phyloP scores from a whole-genome alignment of 306 rosid genomes.

The Fragaria vesca region DNA sequence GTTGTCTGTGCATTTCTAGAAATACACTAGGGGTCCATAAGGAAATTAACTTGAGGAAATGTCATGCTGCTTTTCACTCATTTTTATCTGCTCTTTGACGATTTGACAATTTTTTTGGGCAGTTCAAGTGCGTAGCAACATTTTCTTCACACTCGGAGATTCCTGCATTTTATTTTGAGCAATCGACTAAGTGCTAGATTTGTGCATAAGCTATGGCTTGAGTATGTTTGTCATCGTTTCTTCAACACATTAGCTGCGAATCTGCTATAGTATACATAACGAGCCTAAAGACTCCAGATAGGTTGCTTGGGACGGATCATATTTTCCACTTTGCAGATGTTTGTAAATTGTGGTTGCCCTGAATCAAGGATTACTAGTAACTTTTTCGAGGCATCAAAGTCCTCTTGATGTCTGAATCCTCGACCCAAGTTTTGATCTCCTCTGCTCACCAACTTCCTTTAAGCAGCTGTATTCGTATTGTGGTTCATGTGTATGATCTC shows the following conservation, averaged over 20 bases:
- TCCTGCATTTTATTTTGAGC: slow-evolving; percentile 44
- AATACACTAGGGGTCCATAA: not conserved
- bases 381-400: not conserved
- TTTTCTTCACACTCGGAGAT: slow-evolving; percentile 30
- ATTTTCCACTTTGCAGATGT: not conserved
- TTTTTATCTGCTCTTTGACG: not conserved
- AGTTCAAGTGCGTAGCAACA: slow-evolving; percentile 34
- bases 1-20: not conserved
- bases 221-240: not conserved
- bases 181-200: slow-evolving; percentile 8
- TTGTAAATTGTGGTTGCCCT: not conserved
- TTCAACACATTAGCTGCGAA: not conserved
- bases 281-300: not conserved
- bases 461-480: not conserved
- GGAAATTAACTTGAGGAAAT: not conserved
- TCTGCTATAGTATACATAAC: not conserved
- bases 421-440: not conserved
- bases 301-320: not conserved
- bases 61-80: not conserved
- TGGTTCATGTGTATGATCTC: not conserved
- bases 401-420: not conserved
- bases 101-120: slow-evolving; percentile 17
- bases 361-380: not conserved
- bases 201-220: not conserved
- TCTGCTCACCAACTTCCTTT: not conserved